Evolutionary conservation across 2,329 filamentous ascomycete genomes (phyloP), one percentile per base, ranked within the genome.

Genomic region (Penicillium sp.): DNA sequence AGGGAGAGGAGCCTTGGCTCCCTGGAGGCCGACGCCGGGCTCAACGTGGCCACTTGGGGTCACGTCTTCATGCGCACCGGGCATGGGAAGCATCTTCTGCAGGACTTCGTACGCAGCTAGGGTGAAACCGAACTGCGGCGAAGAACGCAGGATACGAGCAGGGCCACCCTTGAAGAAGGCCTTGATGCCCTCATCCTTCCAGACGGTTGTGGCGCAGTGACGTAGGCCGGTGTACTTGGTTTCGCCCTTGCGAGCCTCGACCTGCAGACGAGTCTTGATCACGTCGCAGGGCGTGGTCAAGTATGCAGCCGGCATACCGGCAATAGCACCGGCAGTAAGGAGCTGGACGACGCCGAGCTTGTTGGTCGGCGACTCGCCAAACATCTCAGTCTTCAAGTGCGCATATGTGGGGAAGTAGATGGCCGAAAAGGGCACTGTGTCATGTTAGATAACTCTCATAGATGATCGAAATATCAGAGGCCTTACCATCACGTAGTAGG

Each of bases 121-220:
- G 0, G 93, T 98, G 75, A 97, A 97, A 51, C 93, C 93, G 65
- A 98, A 98, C 64, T 98, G 93, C 11, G 93, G 93, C 9, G 89
- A 96, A 1, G 89, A 96, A 59, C 93, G 85, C 64, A 97, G 70
- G 60, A 98, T 94, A 74, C 93, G 87, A 7, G 93, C 93, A 1
- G 91, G 90, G 1, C 93, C 93, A 54, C 93, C 93, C 76, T 97
- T 97, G 83, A 97, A 98, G 77, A 98, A 98, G 17, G 93, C 93
- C 49, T 78, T 81, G 78, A 96, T 91, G 8, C 93, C 93, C 69
- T 98, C 93, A 65, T 97, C 87, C 65, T 83, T 81, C 73, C 77
- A 84, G 57, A 98, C 86, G 10, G 87, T 94, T 57, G 70, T 70
- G 25, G 93, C 93, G 38, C 84, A 87, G 70, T 98, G 88, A 40